These are phyloP conservation scores for Penicillium expansum DNA, from an alignment of 2,329 filamentous ascomycete species.

Conservation along the genomic window DNA sequence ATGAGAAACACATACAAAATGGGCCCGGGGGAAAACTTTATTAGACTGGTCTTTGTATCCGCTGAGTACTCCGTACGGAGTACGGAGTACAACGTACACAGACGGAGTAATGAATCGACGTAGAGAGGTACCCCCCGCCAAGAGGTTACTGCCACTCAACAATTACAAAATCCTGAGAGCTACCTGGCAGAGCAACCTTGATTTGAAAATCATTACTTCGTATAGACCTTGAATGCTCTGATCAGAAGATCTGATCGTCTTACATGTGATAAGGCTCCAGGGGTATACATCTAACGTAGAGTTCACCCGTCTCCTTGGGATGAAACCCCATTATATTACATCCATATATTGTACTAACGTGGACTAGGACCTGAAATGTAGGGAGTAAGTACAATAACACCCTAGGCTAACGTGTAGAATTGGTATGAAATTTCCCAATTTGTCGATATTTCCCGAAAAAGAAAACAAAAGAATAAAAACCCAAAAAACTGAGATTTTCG, in stretches of 20 bases:
- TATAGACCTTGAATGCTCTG: neutral
- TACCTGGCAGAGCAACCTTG: neutral
- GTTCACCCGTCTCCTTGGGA: neutral
- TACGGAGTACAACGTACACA: neutral
- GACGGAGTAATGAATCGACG: neutral
- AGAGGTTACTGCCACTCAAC: neutral
- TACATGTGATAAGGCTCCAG: constrained; percentile 1
- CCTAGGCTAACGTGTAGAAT: neutral
- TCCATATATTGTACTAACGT: neutral
- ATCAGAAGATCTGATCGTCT: constrained; percentile 4
- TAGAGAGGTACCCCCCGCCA: neutral
- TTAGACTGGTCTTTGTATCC: constrained; percentile 8
- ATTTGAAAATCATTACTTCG: neutral
- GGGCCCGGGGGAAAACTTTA: constrained; percentile 8
- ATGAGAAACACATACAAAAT: neutral
- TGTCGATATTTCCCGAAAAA: neutral
- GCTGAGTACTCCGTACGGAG: neutral
- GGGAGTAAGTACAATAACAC: neutral
- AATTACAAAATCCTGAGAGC: neutral
- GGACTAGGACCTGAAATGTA: neutral
- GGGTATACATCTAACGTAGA: neutral
- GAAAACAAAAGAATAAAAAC: neutral
- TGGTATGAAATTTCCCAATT: neutral
- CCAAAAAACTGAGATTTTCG: constrained; percentile 1
- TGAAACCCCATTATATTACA: neutral